Base-by-base conservation (phyloP, 1,139 yeast genomes). In the Sugiyamaella novakii region DNA sequence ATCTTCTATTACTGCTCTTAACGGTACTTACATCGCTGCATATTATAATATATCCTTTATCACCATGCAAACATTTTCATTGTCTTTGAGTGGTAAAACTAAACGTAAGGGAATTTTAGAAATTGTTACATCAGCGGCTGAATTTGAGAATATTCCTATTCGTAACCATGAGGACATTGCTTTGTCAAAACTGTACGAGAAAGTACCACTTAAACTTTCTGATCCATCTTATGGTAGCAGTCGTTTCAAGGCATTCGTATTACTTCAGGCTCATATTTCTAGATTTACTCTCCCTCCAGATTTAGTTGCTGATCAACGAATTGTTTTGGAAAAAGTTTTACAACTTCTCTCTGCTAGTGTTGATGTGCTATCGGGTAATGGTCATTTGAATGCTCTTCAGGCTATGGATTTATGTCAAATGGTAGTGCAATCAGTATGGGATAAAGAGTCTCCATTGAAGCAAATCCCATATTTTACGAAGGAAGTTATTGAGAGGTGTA, bases 401-500 rank as follows among this genome's bases (percentile, higher is more conserved):
- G 94, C 89, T 0, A 87, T 92, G 86, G 98, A 92, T 63, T 65
- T 91, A 50, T 79, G 87, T 1, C 98, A 92, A 62, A 87, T 89
- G 95, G 70, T 88, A 8, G 81, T 85, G 0, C 98, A 92, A 65
- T 95, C 85, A 0, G 71, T 86, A 22, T 89, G 96, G 96, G 87
- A 82, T 57, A 74, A 80, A 21, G 96, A 87, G 50, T 79, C 80
- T 45, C 86, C 95, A 1, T 73, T 94, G 62, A 80, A 78, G 58
- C 98, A 94, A 66, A 73, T 92, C 34, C 98, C 98, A 1, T 76
- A 74, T 59, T 80, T 89, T 50, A 70, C 71, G 46, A 73, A 73
- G 1, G 80, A 68, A 0, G 76, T 83, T 10, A 67, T 89, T 42
- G 67, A 68, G n/a, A 73, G 86, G 46, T 86, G 95, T 61, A 63